These are phyloP conservation scores for Liriodendron chinense DNA, from an alignment of 164 flowering plant species.

Conservation along the genomic window DNA sequence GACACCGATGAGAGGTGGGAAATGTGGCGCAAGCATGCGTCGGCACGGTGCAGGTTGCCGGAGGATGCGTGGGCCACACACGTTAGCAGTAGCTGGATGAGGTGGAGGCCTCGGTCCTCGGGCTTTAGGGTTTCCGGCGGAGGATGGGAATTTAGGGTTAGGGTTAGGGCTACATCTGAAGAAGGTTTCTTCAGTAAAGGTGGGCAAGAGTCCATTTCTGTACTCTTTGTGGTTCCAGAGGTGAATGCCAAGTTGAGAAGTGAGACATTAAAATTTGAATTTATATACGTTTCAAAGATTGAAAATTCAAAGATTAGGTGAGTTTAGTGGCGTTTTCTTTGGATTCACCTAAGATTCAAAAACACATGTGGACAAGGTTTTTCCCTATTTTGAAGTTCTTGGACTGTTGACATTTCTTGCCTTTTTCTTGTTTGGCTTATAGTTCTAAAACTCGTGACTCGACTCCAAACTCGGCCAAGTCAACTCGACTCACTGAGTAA, in stretches of 20 bases:
- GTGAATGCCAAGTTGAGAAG: background rate
- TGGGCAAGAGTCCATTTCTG: conserved; percentile 7
- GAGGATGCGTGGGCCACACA: conserved; percentile 38
- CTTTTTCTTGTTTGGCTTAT: background rate
- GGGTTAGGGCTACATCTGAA: conserved; percentile 16
- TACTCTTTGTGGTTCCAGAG: background rate
- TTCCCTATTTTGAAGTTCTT: background rate
- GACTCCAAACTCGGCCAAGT: background rate
- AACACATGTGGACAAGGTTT: background rate
- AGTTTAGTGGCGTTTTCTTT: background rate
- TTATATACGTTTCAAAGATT: background rate
- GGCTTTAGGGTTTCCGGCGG: conserved; percentile 22
- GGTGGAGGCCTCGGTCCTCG: conserved; percentile 32
- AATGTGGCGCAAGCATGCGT: conserved; percentile 30
- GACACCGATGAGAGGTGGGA: conserved; percentile 32
- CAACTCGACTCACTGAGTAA: no score
- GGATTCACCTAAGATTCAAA: background rate
- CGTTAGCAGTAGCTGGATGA: conserved; percentile 35
- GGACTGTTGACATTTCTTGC: background rate
- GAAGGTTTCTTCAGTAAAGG: conserved; percentile 15
- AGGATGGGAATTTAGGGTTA: conserved; percentile 18
- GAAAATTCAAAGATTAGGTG: background rate
- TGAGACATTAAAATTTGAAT: background rate
- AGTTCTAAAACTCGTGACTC: background rate
- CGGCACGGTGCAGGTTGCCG: conserved; percentile 38